Evolutionary conservation across 768 basidiomycete genomes (phyloP).

Genomic region (Polyporus arcularius): DNA sequence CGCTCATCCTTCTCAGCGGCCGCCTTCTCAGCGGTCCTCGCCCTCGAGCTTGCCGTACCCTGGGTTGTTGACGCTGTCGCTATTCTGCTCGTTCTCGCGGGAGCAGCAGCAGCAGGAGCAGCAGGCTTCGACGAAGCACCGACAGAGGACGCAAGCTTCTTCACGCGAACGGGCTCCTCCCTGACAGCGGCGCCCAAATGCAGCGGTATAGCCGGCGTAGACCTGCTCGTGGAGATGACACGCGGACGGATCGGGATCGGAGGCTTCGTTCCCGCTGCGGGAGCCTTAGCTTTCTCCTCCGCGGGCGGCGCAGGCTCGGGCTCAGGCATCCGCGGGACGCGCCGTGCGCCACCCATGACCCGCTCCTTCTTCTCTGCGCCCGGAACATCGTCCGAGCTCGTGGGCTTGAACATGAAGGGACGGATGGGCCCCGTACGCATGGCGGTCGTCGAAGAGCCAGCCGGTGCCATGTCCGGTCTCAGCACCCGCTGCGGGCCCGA

Average conservation of each 20-base stretch:
- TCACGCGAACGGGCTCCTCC: constrained; percentile 11
- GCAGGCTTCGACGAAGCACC: not conserved
- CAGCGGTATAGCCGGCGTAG: constrained; percentile 11
- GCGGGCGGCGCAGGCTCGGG: not conserved
- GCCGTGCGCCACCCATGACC: constrained; percentile 24
- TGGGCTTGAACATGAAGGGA: not conserved
- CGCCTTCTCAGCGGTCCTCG: constrained; percentile 4
- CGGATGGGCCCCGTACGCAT: constrained; percentile 15
- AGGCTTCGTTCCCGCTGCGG: not conserved
- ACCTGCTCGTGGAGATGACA: constrained; percentile 15
- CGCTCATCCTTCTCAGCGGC: constrained; percentile 3
- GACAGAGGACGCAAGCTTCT: constrained; percentile 16
- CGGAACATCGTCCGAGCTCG: constrained; percentile 7
- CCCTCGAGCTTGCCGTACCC: constrained; percentile 11
- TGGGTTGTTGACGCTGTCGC: not conserved
- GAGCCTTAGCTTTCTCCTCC: not conserved
- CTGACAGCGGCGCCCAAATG: constrained; percentile 9
- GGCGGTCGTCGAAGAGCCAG: not conserved
- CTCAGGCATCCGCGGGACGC: constrained; percentile 20
- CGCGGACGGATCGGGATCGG: constrained; percentile 14
- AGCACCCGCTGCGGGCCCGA: constrained; percentile 16
- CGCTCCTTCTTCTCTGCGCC: constrained; percentile 14
- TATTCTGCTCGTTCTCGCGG: not conserved
- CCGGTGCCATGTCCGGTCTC: not conserved
- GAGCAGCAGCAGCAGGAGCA: not conserved